Conservation (phyloP, 2,329 filamentous ascomycete genomes). For the Zasmidium angulare region DNA sequence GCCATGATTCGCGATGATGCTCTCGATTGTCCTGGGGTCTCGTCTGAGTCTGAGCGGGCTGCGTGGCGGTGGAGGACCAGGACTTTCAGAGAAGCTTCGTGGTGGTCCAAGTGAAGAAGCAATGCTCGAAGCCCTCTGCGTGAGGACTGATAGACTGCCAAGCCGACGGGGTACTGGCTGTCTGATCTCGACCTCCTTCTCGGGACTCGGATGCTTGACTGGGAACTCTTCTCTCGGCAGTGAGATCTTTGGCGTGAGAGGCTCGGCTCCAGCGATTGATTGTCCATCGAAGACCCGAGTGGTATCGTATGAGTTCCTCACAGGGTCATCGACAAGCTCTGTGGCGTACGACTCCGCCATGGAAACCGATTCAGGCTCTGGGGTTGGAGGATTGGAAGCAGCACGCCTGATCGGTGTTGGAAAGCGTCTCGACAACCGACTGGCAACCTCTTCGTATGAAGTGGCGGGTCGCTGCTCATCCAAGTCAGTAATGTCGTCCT, state of each 20-base stretch:
- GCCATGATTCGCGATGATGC: conserved; percentile 21
- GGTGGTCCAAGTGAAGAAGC: conserved; percentile 27
- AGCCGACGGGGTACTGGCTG: conserved; percentile 32
- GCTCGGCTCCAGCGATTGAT: conserved; percentile 9
- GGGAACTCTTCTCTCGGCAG: conserved; percentile 32
- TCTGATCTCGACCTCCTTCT: conserved; percentile 30
- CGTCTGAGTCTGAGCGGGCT: conserved; percentile 32
- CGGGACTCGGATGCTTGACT: conserved; percentile 27
- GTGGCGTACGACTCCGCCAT: conserved; percentile 28
- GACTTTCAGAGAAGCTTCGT: conserved; percentile 31
- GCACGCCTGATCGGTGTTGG: conserved; percentile 31
- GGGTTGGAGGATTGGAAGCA: conserved; percentile 33
- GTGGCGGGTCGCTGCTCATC: conserved; percentile 14
- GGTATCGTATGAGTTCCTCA: conserved; percentile 25
- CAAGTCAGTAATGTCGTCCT: conserved; percentile 4
- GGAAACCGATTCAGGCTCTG: conserved; percentile 29
- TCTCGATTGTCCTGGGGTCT: conserved; percentile 30
- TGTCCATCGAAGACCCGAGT: conserved; percentile 24
- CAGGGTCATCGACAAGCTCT: conserved; percentile 24
- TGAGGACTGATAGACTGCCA: conserved; percentile 30
- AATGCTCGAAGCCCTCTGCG: conserved; percentile 34
- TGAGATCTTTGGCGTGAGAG: conserved; percentile 21
- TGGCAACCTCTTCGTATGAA: conserved; percentile 22
- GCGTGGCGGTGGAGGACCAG: conserved; percentile 36
- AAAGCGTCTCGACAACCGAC: conserved; percentile 18